Conservation (phyloP, 192 early-diverging fungal species). For the Entomortierella lignicola region DNA sequence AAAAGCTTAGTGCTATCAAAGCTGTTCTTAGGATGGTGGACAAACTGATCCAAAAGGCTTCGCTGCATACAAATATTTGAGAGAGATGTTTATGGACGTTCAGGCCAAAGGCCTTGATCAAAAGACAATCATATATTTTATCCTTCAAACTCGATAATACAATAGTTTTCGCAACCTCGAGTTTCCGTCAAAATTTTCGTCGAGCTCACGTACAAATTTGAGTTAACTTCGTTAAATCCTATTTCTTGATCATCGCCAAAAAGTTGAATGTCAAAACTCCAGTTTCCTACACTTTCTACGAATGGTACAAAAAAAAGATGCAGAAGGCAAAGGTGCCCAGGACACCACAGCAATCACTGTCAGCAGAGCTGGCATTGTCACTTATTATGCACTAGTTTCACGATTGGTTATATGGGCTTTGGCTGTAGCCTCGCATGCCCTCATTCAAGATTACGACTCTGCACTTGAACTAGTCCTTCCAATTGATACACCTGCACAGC, state of each 20-base stretch:
- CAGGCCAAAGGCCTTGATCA: not conserved
- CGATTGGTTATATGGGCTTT: conserved; percentile 59
- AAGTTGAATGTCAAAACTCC: no score
- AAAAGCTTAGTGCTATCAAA: not conserved
- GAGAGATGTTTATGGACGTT: not conserved
- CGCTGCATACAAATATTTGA: not conserved
- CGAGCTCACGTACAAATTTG: no score
- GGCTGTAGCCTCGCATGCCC: conserved; percentile 58
- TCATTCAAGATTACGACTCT: conserved; percentile 70
- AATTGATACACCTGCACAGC: conserved; percentile 14
- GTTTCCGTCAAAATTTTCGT: no score
- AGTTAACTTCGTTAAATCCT: no score
- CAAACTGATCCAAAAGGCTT: not conserved
- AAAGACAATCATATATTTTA: not conserved
- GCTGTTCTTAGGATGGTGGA: not conserved
- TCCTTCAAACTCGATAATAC: not conserved
- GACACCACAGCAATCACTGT: not conserved
- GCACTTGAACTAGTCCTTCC: conserved; percentile 57
- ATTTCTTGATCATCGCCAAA: no score
- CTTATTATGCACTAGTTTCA: conserved; percentile 60
- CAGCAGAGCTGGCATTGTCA: conserved; percentile 48
- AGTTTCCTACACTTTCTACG: not conserved
- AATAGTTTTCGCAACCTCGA: no score
- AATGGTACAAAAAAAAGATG: conserved; percentile 6
- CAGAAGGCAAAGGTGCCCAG: not conserved